Base-by-base conservation (phyloP, 2,329 filamentous ascomycete species). In the Fusarium redolens region DNA sequence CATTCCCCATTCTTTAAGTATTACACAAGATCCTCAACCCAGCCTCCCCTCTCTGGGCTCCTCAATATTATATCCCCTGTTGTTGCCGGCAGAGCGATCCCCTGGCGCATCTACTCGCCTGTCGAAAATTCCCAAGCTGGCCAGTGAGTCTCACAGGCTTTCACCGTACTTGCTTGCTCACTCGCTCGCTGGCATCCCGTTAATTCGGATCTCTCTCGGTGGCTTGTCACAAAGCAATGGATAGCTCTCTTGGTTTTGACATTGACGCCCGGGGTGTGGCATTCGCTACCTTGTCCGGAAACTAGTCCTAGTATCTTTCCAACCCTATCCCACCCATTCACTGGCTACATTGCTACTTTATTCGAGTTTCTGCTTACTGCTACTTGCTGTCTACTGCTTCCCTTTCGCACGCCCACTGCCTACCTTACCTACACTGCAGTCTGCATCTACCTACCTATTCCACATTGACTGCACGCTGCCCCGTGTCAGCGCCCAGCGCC, bases 151-250 rank as follows among this genome's bases (percentile, higher is more conserved):
- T 65, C 71, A 58, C 70, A 40, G 50, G 58, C 58, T 65, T 35
- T 65, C 57, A 51, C 25, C 40, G 65, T 64, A 37, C 65, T 69
- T 65, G 41, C 40, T 47, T 45, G 54, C 55, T 37, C n/a, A 12
- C 30, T 48, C 41, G 48, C 58, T 61, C 25, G 51, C 61, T 48
- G 68, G 59, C 48, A 58, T 69, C 55, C 63, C 61, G 60, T 76
- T 59, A 71, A 68, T 38, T 66, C 64, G 64, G 59, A 73, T 68
- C 57, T 58, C 65, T 68, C 60, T 75, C 62, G 55, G 74, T 71
- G 72, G 75, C 72, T 75, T 76, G 72, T 59, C 61, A 73, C 67
- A 74, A 58, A 66, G 75, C 72, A 56, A 77, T 75, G 75, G 37
- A 57, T 65, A 74, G 72, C 62, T 72, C 62, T 58, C 58, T 77